Conservation (phyloP, 345 rosid species). For the Dimocarpus longan region DNA sequence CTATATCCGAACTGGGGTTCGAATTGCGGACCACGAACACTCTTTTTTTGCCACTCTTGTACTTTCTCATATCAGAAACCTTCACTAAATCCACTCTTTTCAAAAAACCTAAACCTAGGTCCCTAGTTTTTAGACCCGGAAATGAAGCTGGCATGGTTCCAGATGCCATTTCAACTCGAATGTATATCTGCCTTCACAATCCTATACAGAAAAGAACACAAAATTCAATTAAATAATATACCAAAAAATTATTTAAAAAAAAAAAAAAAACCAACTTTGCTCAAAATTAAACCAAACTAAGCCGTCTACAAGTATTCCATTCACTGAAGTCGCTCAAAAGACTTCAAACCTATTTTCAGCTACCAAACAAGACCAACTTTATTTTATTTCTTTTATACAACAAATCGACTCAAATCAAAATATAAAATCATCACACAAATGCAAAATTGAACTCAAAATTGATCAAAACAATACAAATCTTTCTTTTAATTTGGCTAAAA, state of each 20-base stretch:
- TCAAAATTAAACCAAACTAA: not conserved
- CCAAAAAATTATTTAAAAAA: not conserved
- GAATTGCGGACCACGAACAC: conserved; percentile 62
- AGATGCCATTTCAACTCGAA: conserved; percentile 59
- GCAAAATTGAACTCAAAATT: not conserved
- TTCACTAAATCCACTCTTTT: conserved; percentile 67
- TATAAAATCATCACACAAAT: conserved; percentile 2
- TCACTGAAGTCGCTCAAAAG: conserved; percentile 6
- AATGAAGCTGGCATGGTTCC: conserved; percentile 73
- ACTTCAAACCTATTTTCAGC: not conserved
- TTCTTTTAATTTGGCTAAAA: too few species aligned
- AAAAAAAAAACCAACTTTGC: not conserved
- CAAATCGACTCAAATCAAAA: not conserved
- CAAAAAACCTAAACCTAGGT: conserved; percentile 58
- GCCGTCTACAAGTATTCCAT: not conserved
- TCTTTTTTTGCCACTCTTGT: conserved; percentile 49
- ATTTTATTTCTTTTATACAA: too few species aligned
- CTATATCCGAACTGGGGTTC: conserved; percentile 58
- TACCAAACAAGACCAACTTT: conserved; percentile 24
- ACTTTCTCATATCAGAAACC: conserved; percentile 58
- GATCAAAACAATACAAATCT: not conserved
- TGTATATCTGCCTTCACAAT: conserved; percentile 25
- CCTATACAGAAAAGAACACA: not conserved
- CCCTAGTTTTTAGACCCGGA: conserved; percentile 60
- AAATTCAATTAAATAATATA: not conserved